Evolutionary conservation across 139 green algal genomes (phyloP), one percentile per base, ranked within the genome.

Genomic region (Pseudopediastrum boryanum): DNA sequence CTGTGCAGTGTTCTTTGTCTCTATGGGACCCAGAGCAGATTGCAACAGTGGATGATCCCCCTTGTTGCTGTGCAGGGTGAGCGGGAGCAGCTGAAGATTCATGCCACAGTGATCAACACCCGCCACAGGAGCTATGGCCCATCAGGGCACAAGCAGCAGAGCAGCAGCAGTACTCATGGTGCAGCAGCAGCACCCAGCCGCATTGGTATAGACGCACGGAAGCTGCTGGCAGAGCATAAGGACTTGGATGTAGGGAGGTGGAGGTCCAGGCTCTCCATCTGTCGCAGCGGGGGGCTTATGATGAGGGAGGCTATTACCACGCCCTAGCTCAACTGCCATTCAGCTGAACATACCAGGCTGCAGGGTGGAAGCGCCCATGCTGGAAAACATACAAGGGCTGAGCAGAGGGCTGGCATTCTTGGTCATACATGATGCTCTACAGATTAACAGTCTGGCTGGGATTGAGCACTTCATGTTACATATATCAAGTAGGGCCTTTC

Each of bases 61-160:
- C n/a, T n/a, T n/a, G n/a, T n/a, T n/a, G n/a, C n/a, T n/a, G n/a
- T 75, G 5, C 81, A 85, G 54, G 84, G 84, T 52, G 81, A 87
- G 2, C 68, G 64, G n/a, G 65, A 85, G 39, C 2, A 23, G 7
- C 71, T 86, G 0, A 89, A 89, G 62, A 78, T 90, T 9, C 86
- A 90, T 58, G 85, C 81, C 3, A 90, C 86, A 9, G 36, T 89
- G 19, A 50, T 89, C 23, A 90, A 90, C 66, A 86, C 84, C 0
- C 41, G 80, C 1, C 63, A 86, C 31, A 76, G 79, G 3, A 23
- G 62, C 3, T 33, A 3, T 7, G 13, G 59, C 31, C 33, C 58
- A 54, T 12, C 58, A 59, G 13, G 4, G 19, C 12, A 38, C 25
- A 9, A 35, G 31, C 16, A 39, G 44, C n/a, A 19, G 66, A 23